Conservation (phyloP, 345 rosid genomes). For the Brassica carinata region DNA sequence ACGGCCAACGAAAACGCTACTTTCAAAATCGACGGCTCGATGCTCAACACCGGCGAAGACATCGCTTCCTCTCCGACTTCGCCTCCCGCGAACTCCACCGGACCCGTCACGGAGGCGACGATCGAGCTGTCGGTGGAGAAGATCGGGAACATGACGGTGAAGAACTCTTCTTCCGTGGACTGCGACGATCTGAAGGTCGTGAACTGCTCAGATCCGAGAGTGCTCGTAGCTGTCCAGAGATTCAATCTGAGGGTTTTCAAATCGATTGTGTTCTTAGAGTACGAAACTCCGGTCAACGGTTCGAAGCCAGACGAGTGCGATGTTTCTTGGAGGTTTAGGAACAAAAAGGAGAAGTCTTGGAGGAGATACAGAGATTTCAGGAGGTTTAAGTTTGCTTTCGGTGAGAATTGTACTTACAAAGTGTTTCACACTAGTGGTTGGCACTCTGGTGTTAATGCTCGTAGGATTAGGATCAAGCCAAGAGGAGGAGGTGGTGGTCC, state of each 20-base stretch:
- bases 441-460: slow-evolving; percentile 86
- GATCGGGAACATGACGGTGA: slow-evolving; percentile 43
- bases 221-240: slow-evolving; percentile 68
- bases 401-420: slow-evolving; percentile 67
- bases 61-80: slow-evolving; percentile 33
- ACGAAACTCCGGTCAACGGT: slow-evolving; percentile 76
- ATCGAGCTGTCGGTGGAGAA: slow-evolving; percentile 54
- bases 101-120: slow-evolving; percentile 48
- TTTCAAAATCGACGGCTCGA: slow-evolving; percentile 69
- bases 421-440: slow-evolving; percentile 68
- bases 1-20: slow-evolving; percentile 75
- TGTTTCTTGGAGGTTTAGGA: slow-evolving; percentile 90
- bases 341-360: slow-evolving; percentile 94
- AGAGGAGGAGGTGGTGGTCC: slow-evolving; percentile 33
- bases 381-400: slow-evolving; percentile 69
- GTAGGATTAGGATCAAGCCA: slow-evolving; percentile 50
- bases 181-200: slow-evolving; percentile 56
- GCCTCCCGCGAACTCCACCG: slow-evolving; percentile 37
- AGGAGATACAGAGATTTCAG: slow-evolving; percentile 90
- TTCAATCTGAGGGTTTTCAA: slow-evolving; percentile 71
- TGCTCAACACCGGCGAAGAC: slow-evolving; percentile 87
- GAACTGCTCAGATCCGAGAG: slow-evolving; percentile 85
- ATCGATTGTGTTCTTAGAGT: slow-evolving; percentile 77
- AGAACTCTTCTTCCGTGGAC: slow-evolving; percentile 32
- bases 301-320: slow-evolving; percentile 76